Evolutionary conservation across 768 basidiomycete genomes (phyloP).

Genomic region (Psilocybe cyanescens): DNA sequence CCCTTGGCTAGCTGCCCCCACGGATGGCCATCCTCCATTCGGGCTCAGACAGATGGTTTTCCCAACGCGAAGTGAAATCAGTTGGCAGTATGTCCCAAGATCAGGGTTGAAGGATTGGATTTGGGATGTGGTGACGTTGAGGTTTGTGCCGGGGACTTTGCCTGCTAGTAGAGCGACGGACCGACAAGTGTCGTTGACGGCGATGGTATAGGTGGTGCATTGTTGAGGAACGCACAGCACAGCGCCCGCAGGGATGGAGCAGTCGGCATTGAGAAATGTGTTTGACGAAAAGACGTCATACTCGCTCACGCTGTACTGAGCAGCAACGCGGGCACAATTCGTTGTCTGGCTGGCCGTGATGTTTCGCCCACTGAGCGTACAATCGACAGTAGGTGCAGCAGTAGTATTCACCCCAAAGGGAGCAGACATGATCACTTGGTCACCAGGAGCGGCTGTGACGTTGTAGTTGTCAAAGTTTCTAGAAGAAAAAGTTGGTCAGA

Average conservation of each 20-base stretch:
- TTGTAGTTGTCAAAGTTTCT: neutral
- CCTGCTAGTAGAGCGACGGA: constrained; percentile 3
- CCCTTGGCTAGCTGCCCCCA: constrained; percentile 6
- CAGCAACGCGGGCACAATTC: constrained; percentile 6
- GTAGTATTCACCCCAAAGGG: constrained; percentile 9
- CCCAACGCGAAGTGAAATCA: constrained; percentile 8
- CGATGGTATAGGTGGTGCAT: constrained; percentile 5
- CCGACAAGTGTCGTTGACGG: constrained; percentile 7
- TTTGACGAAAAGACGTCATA: constrained; percentile 10
- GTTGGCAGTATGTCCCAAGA: constrained; percentile 8
- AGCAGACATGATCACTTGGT: neutral
- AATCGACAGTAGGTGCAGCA: constrained; percentile 9
- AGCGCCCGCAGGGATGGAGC: constrained; percentile 2
- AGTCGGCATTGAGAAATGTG: constrained; percentile 4
- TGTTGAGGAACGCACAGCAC: constrained; percentile 7
- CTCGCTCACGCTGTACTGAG: constrained; percentile 8
- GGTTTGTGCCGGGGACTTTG: constrained; percentile 3
- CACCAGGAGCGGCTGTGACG: neutral
- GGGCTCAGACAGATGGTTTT: constrained; percentile 9
- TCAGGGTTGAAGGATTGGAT: constrained; percentile 7
- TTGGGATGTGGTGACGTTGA: constrained; percentile 5
- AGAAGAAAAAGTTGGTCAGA: neutral
- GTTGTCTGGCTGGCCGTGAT: constrained; percentile 16
- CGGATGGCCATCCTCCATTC: constrained; percentile 10
- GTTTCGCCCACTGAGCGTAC: constrained; percentile 24